phyloP scores from a whole-genome alignment of 2,329 filamentous ascomycete species.

The Metarhizium anisopliae region DNA sequence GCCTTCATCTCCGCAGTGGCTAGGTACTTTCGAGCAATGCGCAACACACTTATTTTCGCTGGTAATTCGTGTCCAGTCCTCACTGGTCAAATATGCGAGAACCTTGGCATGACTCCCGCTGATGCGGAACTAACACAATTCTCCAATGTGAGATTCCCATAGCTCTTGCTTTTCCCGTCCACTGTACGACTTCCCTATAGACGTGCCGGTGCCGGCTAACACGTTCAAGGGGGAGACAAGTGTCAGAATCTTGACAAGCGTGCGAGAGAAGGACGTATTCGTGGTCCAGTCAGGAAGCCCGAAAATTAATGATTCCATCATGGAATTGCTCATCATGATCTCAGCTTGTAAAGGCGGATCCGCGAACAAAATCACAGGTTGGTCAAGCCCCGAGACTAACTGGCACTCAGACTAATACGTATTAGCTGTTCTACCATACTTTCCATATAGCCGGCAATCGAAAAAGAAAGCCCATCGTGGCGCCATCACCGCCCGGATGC shows the following conservation, averaged over 20 bases:
- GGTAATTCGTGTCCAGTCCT: constrained; percentile 59
- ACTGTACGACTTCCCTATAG: neutral
- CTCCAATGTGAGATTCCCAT: constrained; percentile 51
- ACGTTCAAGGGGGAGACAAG: constrained; percentile 54
- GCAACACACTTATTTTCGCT: constrained; percentile 59
- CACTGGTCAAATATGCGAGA: constrained; percentile 58
- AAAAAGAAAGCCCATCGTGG: constrained; percentile 98
- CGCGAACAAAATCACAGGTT: constrained; percentile 92
- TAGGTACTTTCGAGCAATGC: constrained; percentile 34
- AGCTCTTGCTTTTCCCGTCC: constrained; percentile 8
- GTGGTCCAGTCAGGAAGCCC: constrained; percentile 94
- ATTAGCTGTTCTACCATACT: constrained; percentile 81
- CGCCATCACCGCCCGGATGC: constrained; percentile 93
- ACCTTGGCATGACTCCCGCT: constrained; percentile 56
- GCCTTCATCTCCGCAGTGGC: neutral
- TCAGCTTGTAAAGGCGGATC: constrained; percentile 97
- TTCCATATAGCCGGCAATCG: constrained; percentile 97
- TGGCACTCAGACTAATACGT: constrained; percentile 3
- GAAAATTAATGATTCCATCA: constrained; percentile 96
- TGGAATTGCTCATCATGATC: constrained; percentile 99
- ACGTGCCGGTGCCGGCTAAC: constrained; percentile 11
- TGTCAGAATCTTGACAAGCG: constrained; percentile 61
- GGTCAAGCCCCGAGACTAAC: constrained; percentile 18
- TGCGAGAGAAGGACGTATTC: constrained; percentile 97
- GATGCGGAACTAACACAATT: constrained; percentile 60